Evolutionary conservation across 768 basidiomycete species (phyloP).

Genomic region (Porphyrellus cyaneotinctus): DNA sequence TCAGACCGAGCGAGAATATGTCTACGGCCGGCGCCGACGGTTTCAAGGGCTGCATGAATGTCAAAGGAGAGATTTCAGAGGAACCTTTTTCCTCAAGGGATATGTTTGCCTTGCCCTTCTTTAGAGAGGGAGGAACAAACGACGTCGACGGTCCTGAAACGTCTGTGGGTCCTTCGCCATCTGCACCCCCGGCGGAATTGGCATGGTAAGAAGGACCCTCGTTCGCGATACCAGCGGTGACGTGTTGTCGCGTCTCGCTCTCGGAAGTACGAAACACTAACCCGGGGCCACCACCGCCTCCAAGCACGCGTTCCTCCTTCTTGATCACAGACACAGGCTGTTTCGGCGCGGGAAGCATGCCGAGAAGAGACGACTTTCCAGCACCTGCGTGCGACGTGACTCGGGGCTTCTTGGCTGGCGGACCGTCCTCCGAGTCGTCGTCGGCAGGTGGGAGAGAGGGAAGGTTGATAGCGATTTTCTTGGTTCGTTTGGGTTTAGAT

Average conservation of each 20-base stretch:
- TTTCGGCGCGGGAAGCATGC: constrained; percentile 76
- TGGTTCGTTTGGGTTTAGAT: constrained; percentile 39
- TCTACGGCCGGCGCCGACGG: constrained; percentile 43
- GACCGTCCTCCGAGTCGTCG: constrained; percentile 46
- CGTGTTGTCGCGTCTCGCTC: constrained; percentile 4
- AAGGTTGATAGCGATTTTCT: constrained; percentile 41
- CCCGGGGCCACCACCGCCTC: constrained; percentile 57
- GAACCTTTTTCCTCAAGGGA: constrained; percentile 42
- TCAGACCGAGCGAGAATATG: constrained; percentile 64
- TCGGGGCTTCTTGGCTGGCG: constrained; percentile 57
- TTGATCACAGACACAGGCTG: constrained; percentile 38
- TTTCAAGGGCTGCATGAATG: constrained; percentile 4
- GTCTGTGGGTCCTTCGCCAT: background rate
- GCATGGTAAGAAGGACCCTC: constrained; percentile 18
- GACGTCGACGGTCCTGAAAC: constrained; percentile 33
- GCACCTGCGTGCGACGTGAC: constrained; percentile 43
- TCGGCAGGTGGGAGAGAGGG: constrained; percentile 29
- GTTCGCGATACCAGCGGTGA: constrained; percentile 19
- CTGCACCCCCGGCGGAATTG: constrained; percentile 8
- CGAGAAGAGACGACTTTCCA: constrained; percentile 60
- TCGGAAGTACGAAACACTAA: constrained; percentile 50
- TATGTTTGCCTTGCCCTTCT: constrained; percentile 56
- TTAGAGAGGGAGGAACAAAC: constrained; percentile 57
- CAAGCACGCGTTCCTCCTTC: constrained; percentile 53
- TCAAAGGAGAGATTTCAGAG: constrained; percentile 8